Evolutionary conservation across 2,329 filamentous ascomycete genomes (phyloP).

Genomic region (Hypomyces perniciosus): DNA sequence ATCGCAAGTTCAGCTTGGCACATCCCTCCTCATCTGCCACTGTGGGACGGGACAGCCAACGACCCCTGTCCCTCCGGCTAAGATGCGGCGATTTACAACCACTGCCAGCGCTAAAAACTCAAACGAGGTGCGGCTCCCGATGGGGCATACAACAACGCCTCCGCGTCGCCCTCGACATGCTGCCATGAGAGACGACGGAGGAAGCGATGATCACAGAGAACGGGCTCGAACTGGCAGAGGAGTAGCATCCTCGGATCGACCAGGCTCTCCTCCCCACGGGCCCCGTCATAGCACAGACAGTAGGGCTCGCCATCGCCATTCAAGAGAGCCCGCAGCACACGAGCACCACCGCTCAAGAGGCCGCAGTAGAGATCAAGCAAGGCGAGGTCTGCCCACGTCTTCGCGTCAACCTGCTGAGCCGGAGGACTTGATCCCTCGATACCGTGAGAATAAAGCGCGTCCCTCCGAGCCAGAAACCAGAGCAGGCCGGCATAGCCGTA

Average conservation of each 20-base stretch:
- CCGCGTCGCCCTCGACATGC: constrained; percentile 32
- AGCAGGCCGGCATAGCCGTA: constrained; percentile 29
- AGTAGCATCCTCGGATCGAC: constrained; percentile 26
- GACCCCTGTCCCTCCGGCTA: constrained; percentile 29
- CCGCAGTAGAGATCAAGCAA: constrained; percentile 29
- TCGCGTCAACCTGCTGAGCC: constrained; percentile 24
- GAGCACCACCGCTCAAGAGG: constrained; percentile 34
- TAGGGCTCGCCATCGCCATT: constrained; percentile 28
- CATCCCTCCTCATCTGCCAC: background rate
- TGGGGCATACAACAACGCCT: constrained; percentile 27
- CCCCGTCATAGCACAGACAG: constrained; percentile 25
- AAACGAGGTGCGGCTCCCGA: constrained; percentile 24
- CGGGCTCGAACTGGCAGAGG: constrained; percentile 31
- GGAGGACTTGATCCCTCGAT: constrained; percentile 35
- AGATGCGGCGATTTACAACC: constrained; percentile 33
- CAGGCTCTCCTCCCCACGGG: constrained; percentile 27
- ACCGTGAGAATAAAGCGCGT: constrained; percentile 27
- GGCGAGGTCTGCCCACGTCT: constrained; percentile 22
- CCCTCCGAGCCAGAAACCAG: constrained; percentile 26
- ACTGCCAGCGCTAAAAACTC: constrained; percentile 35
- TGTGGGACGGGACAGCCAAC: constrained; percentile 8
- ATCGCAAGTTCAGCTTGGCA: background rate
- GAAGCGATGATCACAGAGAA: constrained; percentile 32
- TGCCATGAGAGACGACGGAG: constrained; percentile 36
- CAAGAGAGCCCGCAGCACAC: constrained; percentile 29